These are phyloP conservation scores for Austroboletus niveus DNA, from an alignment of 1,284 basidiomycete species.

Conservation along the genomic window DNA sequence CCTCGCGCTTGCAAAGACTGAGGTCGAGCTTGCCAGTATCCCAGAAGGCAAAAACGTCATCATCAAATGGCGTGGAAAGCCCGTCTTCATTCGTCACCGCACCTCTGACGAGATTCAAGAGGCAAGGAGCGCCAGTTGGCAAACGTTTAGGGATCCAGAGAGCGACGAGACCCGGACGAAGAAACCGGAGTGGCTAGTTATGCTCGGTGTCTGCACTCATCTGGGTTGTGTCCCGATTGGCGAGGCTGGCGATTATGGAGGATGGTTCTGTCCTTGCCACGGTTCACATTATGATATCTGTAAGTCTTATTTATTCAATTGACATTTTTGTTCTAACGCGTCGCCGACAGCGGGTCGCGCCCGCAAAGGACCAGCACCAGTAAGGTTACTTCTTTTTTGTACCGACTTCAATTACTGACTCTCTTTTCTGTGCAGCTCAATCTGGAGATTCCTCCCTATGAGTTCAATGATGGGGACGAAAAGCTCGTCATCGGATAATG, in stretches of 20 bases:
- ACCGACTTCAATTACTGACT: slow-evolving; percentile 11
- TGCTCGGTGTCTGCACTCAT: slow-evolving; percentile 98
- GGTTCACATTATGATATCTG: slow-evolving; percentile 98
- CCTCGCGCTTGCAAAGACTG: slow-evolving; percentile 96
- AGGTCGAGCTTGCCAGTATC: slow-evolving; percentile 88
- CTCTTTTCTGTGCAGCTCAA: slow-evolving; percentile 61
- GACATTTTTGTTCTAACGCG: slow-evolving; percentile 7
- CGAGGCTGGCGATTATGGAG: slow-evolving; percentile 97
- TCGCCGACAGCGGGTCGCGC: slow-evolving; percentile 75
- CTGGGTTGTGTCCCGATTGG: slow-evolving; percentile 99
- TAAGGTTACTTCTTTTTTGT: slow-evolving; percentile 38
- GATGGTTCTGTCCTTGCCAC: slow-evolving; percentile 99
- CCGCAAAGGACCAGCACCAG: slow-evolving; percentile 93
- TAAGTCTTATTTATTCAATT: slow-evolving; percentile 34
- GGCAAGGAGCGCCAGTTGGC: slow-evolving; percentile 85
- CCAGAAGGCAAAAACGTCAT: slow-evolving; percentile 98
- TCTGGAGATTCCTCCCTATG: slow-evolving; percentile 88
- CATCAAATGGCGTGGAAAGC: slow-evolving; percentile 99
- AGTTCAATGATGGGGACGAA: slow-evolving; percentile 83
- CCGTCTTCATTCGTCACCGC: slow-evolving; percentile 98
- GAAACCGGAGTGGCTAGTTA: slow-evolving; percentile 97
- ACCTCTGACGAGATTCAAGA: slow-evolving; percentile 93
- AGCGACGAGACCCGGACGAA: slow-evolving; percentile 85
- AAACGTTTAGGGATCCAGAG: slow-evolving; percentile 90
- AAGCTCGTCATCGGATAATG: slow-evolving; percentile 90